Evolutionary conservation across 768 basidiomycete genomes (phyloP).

Genomic region (Trametes elegans): DNA sequence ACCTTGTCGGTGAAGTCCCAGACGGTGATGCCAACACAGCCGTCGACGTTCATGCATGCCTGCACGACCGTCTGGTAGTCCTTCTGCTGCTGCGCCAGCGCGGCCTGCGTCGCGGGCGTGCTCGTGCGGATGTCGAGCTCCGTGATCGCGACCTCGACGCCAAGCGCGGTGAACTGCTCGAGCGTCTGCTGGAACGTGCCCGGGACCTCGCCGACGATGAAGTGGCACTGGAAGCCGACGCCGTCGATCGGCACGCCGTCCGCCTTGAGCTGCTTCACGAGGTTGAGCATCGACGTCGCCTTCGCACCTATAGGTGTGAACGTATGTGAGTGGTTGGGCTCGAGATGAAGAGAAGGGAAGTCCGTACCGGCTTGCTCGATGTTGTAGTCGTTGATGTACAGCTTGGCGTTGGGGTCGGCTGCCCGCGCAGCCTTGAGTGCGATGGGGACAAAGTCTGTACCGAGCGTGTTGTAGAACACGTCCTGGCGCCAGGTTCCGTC

Average conservation of each 20-base stretch:
- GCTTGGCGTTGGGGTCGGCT: constrained; percentile 54
- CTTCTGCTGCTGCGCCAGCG: constrained; percentile 51
- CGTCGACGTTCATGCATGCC: constrained; percentile 45
- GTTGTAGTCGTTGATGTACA: constrained; percentile 49
- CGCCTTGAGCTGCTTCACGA: constrained; percentile 46
- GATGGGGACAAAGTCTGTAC: constrained; percentile 46
- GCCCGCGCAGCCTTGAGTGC: constrained; percentile 53
- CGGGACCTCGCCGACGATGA: constrained; percentile 58
- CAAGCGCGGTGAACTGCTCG: constrained; percentile 52
- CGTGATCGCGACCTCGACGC: constrained; percentile 67
- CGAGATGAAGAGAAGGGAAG: not conserved
- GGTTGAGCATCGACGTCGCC: constrained; percentile 52
- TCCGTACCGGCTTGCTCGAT: constrained; percentile 29
- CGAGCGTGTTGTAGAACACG: constrained; percentile 52
- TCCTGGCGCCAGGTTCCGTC: constrained; percentile 53
- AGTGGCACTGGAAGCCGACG: constrained; percentile 59
- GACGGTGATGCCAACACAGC: constrained; percentile 38
- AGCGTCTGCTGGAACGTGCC: constrained; percentile 45
- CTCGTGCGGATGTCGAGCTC: constrained; percentile 67
- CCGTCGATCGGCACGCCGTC: constrained; percentile 56
- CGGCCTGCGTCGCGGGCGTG: constrained; percentile 46
- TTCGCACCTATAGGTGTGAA: constrained; percentile 38
- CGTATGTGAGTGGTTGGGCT: not conserved
- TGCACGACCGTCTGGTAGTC: constrained; percentile 56
- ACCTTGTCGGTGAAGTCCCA: constrained; percentile 43